phyloP scores from a whole-genome alignment of 768 basidiomycete genomes.

The Calocera cornea region DNA sequence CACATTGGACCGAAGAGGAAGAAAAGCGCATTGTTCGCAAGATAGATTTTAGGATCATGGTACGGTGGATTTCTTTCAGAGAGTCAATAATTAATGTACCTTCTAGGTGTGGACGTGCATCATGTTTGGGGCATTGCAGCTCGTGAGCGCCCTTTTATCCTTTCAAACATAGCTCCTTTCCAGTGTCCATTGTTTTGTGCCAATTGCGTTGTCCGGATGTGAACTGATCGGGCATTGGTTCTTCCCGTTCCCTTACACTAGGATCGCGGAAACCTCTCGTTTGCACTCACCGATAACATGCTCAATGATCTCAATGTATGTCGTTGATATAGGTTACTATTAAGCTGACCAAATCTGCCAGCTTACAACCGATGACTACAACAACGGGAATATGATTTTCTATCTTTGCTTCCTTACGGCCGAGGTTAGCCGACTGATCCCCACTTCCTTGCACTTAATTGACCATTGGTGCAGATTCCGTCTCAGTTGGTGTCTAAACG shows the following conservation, averaged over 20 bases:
- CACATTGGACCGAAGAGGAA: conserved; percentile 60
- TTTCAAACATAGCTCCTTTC: too few relatives aligned
- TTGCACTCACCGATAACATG: conserved; percentile 59
- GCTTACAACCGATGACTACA: conserved; percentile 50
- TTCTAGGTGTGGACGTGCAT: conserved; percentile 22
- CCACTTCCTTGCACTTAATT: conserved; percentile 29
- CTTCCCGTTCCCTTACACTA: conserved; percentile 25
- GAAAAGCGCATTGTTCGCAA: conserved; percentile 49
- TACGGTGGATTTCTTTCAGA: conserved; percentile 27
- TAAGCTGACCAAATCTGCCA: neutral
- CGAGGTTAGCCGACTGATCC: conserved; percentile 39
- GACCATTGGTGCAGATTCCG: conserved; percentile 43
- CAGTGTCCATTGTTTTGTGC: too few relatives aligned
- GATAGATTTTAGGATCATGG: conserved; percentile 45
- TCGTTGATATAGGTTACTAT: neutral
- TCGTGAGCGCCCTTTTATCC: too few relatives aligned
- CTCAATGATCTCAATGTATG: conserved; percentile 36
- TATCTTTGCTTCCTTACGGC: conserved; percentile 9
- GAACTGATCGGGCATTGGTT: conserved; percentile 15
- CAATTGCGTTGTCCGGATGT: too few relatives aligned
- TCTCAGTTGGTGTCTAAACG: conserved; percentile 56
- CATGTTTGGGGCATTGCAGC: conserved; percentile 41
- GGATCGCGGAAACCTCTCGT: conserved; percentile 47
- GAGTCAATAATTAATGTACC: neutral
- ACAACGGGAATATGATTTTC: conserved; percentile 18